Evolutionary conservation across 2,329 filamentous ascomycete species (phyloP), one percentile per base, ranked within the genome.

Genomic region (Fusarium sp.): DNA sequence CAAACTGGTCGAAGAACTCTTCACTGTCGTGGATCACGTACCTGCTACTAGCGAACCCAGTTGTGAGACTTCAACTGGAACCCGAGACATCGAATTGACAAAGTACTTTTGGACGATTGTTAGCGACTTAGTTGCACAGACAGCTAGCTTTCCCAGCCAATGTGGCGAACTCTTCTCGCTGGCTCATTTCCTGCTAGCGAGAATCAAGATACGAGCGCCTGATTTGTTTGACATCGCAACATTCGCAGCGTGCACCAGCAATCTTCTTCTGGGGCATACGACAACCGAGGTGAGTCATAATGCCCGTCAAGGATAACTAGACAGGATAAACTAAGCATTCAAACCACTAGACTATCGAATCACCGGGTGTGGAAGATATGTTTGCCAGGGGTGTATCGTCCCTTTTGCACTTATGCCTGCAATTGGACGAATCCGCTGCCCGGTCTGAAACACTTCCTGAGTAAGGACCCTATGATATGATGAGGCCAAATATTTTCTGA

Each of bases 91-190:
- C n/a, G 43, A 39, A 39, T 43, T 79, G 48, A 56, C 67, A 9
- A 59, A 54, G 22, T 78, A 74, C 43, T 71, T 79, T 26, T 80
- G 77, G 74, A 64, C 67, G 6, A 74, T 79, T 40, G 62, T 79
- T 22, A 72, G 75, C 20, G 74, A 75, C 28, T 74, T 81, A 10
- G 67, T 83, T 17, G 73, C 77, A 10, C 68, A 75, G 35, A 77
- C 78, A 26, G 71, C 72, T 19, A 51, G 37, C 7, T 67, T 75
- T 52, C 75, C 78, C 30, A 57, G 55, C 26, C 78, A 80, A 24
- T 84, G 83, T 56, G 78, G 82, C 24, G 83, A 87, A 48, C 71
- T 84, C 17, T 82, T 88, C 52, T 66, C 68, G 4, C 67, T 86
- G 19, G 77, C 81, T 32, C 74, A 79, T 20, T 71, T 73, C 6